These are phyloP conservation scores for Pseudonectria foliicola DNA, from an alignment of 2,329 filamentous ascomycete genomes.

Conservation along the genomic window DNA sequence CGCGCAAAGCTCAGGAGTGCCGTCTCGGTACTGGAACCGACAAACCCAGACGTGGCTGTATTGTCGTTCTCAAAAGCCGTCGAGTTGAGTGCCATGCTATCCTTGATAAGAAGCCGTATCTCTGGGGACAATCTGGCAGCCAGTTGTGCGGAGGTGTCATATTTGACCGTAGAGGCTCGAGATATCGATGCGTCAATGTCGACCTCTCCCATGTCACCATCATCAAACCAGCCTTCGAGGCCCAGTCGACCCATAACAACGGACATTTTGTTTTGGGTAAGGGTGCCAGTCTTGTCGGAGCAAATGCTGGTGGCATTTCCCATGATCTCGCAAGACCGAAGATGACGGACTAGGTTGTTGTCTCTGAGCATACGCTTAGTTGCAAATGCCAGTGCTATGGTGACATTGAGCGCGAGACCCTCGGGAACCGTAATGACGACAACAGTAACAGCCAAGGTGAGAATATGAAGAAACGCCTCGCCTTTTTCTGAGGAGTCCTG, in stretches of 20 bases:
- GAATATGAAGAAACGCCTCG: slow-evolving; percentile 50
- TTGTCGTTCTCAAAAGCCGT: slow-evolving; percentile 46
- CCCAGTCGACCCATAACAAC: slow-evolving; percentile 52
- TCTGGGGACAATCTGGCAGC: slow-evolving; percentile 26
- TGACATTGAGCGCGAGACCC: slow-evolving; percentile 53
- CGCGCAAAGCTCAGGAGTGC: slow-evolving; percentile 44
- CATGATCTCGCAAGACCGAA: slow-evolving; percentile 57
- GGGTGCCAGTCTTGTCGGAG: slow-evolving; percentile 59
- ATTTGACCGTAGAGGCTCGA: slow-evolving; percentile 15
- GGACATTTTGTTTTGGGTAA: slow-evolving; percentile 58
- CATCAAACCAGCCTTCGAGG: slow-evolving; percentile 29
- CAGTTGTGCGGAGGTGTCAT: slow-evolving; percentile 22
- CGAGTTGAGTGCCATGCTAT: slow-evolving; percentile 39
- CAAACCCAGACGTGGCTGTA: slow-evolving; percentile 30
- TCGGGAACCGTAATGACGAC: slow-evolving; percentile 55
- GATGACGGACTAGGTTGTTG: slow-evolving; percentile 53
- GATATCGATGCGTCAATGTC: slow-evolving; percentile 15
- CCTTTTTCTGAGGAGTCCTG: slow-evolving; percentile 42
- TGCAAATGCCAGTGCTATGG: slow-evolving; percentile 54
- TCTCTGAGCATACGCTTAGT: slow-evolving; percentile 57
- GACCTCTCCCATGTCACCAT: slow-evolving; percentile 20
- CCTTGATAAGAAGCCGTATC: slow-evolving; percentile 30
- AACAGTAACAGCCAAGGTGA: slow-evolving; percentile 52
- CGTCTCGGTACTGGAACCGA: slow-evolving; percentile 50
- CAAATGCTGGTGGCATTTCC: slow-evolving; percentile 58